A percentile compares a stretch with the other conserved stretches of the same genome.
Evolutionary conservation across 208 protist genomes (phyloP).

Genomic region (Leishmania braziliensis): DNA sequence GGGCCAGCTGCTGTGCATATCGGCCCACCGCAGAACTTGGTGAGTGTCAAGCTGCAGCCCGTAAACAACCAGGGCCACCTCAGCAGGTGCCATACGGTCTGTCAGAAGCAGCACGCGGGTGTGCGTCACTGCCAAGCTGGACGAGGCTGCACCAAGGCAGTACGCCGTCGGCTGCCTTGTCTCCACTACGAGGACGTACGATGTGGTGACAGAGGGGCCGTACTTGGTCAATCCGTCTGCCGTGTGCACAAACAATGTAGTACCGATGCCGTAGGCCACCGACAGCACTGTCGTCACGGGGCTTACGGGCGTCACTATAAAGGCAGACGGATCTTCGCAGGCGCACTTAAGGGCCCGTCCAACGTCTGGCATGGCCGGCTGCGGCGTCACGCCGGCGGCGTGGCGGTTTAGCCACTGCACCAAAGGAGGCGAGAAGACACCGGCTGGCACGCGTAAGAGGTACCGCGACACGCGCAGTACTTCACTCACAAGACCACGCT

Average conservation of each 20-base stretch:
- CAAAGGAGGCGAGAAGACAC: conserved; percentile 34
- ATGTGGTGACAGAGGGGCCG: conserved; percentile 34
- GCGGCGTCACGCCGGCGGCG: conserved; percentile 48
- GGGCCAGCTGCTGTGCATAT: conserved; percentile 49
- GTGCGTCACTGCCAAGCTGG: conserved; percentile 68
- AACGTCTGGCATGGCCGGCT: conserved; percentile 52
- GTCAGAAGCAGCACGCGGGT: conserved; percentile 70
- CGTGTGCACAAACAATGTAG: conserved; percentile 67
- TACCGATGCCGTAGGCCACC: conserved; percentile 54
- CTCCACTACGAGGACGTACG: conserved; percentile 46
- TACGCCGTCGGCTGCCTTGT: conserved; percentile 55
- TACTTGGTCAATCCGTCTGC: conserved; percentile 60
- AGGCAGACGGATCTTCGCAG: conserved; percentile 57
- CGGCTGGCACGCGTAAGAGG: conserved; percentile 53
- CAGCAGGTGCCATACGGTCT: conserved; percentile 63
- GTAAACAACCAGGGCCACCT: conserved; percentile 69
- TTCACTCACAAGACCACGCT: conserved; percentile 76
- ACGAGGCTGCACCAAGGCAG: conserved; percentile 50
- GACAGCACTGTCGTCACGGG: conserved; percentile 47
- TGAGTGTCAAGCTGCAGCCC: conserved; percentile 52
- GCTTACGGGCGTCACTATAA: conserved; percentile 49
- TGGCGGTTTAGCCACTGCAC: conserved; percentile 60
- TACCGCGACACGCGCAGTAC: conserved; percentile 62
- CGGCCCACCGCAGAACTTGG: conserved; percentile 48
- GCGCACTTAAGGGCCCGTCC: conserved; percentile 46